Conservation (phyloP, 805 yeast genomes). For the Alloascoidea africana region DNA sequence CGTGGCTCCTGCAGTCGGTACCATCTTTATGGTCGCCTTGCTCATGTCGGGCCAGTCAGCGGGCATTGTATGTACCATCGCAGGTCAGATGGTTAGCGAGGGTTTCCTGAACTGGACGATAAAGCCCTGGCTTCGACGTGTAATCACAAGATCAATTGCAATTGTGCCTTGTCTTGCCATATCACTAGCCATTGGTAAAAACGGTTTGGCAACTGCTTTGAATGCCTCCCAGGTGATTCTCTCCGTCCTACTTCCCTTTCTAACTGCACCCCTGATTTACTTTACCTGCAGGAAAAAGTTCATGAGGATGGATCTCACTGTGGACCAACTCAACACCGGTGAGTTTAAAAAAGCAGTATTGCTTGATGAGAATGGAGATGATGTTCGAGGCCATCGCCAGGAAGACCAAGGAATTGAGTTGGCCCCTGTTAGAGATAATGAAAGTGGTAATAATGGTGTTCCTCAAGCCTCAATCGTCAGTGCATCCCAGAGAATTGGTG, state of each 20-base stretch:
- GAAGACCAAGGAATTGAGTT: conserved; percentile 5
- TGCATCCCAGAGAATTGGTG: background rate
- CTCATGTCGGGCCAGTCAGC: conserved; percentile 82
- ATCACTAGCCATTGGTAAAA: conserved; percentile 54
- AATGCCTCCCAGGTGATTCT: conserved; percentile 80
- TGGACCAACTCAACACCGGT: conserved; percentile 6
- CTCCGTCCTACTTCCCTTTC: conserved; percentile 68
- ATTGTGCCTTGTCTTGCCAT: conserved; percentile 70
- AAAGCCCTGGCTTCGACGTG: conserved; percentile 66
- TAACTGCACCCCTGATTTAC: conserved; percentile 73
- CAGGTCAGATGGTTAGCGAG: conserved; percentile 86
- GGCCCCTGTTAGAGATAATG: conserved; percentile 2
- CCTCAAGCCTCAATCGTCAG: conserved; percentile 2
- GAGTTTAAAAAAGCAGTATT: conserved; percentile 3
- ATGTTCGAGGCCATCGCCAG: too few species aligned
- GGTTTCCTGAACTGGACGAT: conserved; percentile 78
- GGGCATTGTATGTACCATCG: conserved; percentile 84
- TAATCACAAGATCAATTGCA: conserved; percentile 64
- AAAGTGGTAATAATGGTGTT: background rate
- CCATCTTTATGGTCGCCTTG: conserved; percentile 72
- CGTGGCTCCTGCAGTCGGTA: conserved; percentile 67
- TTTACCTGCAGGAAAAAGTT: conserved; percentile 57
- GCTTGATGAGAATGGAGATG: conserved; percentile 5
- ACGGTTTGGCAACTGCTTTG: conserved; percentile 56
- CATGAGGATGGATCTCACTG: conserved; percentile 29